A percentile compares a stretch with the other conserved stretches of the same genome.
These are phyloP conservation scores for Theileria sp. DNA, from an alignment of 169 alveolate genomes.

Conservation along the genomic window DNA sequence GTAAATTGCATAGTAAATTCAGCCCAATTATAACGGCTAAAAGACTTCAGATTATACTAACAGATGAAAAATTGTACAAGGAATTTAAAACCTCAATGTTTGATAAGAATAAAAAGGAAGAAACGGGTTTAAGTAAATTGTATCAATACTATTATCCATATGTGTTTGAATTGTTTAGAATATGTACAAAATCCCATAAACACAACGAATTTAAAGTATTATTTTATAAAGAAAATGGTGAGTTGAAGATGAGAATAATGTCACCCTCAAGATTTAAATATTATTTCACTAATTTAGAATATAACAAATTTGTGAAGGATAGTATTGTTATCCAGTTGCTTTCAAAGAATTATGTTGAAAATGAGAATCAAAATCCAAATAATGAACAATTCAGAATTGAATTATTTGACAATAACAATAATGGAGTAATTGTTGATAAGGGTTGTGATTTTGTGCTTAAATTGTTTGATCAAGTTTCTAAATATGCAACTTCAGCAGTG, in stretches of 20 bases:
- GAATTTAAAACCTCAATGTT: background rate
- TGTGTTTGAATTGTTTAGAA: background rate
- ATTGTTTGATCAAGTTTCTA: background rate
- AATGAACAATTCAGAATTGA: background rate
- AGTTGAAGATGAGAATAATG: background rate
- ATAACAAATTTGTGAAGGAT: background rate
- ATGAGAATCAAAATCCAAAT: background rate
- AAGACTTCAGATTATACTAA: background rate
- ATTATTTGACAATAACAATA: background rate
- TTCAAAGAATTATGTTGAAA: background rate
- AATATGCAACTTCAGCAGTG: background rate
- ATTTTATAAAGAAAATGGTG: no score
- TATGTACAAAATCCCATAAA: no score
- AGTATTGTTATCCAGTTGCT: background rate
- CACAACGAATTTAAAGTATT: background rate
- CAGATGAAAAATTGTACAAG: background rate
- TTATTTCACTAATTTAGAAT: background rate
- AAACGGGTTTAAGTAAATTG: no score
- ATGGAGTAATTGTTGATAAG: background rate
- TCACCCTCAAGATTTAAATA: background rate
- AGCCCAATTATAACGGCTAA: background rate
- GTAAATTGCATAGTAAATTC: background rate
- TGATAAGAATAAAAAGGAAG: background rate
- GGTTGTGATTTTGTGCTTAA: background rate
- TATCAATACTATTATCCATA: background rate